Evolutionary conservation across 2,329 filamentous ascomycete species (phyloP), one percentile per base, ranked within the genome.

Genomic region (Chrysoporthe cubensis): DNA sequence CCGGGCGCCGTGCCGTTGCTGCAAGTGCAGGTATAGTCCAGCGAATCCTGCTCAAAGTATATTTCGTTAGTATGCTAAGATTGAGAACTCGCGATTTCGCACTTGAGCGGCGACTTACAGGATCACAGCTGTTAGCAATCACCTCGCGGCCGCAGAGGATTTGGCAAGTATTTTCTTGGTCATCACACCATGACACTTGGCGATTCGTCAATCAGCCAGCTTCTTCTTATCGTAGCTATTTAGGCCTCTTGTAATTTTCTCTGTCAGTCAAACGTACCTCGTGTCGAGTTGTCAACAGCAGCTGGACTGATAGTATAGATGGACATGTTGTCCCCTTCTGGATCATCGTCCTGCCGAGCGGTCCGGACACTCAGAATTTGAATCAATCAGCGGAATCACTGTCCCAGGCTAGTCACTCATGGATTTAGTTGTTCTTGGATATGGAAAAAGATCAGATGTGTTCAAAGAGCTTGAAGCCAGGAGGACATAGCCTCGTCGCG

Each of bases 101-200:
- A 26, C 9, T 32, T 32, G 1, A 4, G 16, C 26, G 4, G 37
- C 37, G 37, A 52, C 48, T 52, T 11, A 52, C 48, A 32, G 48
- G 26, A 13, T 52, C 48, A n/a, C 48, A 52, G 21, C n/a, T 32
- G 21, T 52, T 52, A n/a, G 48, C 48, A 26, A n/a, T 52, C 48
- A 52, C 48, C 21, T 52, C 9, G 21, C 48, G 21, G 16, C 48
- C 32, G 21, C 48, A 52, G 48, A 52, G 48, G 11, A 52, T 52
- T n/a, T 52, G 48, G 48, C 48, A 52, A 11, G 48, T 52, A 11
- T 52, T 52, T 52, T 52, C 48, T 26, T 52, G 48, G 6, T 52
- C 48, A 52, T 52, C 26, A 32, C 48, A 52, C 48, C 48, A 52
- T 26, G 48, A 26, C 21, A 26, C 48, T 52, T 52, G 13, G 21